A percentile compares a stretch with the other conserved stretches of the same genome.
Evolutionary conservation across 139 green algal species (phyloP).

Genomic region (Trebouxia sp.): DNA sequence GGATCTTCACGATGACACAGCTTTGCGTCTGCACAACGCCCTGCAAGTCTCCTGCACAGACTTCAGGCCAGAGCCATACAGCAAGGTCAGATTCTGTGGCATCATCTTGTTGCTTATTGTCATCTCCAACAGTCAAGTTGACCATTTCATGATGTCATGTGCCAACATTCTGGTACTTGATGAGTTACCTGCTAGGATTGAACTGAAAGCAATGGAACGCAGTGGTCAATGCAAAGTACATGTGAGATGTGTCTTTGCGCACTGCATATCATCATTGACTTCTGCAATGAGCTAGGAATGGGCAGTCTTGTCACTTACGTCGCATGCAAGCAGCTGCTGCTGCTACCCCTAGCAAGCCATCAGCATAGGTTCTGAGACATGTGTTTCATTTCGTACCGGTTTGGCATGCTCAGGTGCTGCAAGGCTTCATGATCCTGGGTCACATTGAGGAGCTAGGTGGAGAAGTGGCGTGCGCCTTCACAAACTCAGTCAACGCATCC

Average conservation of each 20-base stretch:
- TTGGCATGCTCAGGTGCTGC: constrained; percentile 33
- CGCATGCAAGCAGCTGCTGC: too few species aligned
- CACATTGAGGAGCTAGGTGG: constrained; percentile 21
- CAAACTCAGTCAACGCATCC: background rate
- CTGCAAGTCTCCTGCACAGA: constrained; percentile 39
- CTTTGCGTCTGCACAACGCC: constrained; percentile 29
- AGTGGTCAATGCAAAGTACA: too few species aligned
- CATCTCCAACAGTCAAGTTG: too few species aligned
- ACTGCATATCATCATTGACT: too few species aligned
- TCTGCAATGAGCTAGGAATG: too few species aligned
- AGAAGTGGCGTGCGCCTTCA: constrained; percentile 13
- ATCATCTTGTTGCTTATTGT: background rate
- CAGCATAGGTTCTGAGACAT: background rate
- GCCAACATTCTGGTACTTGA: too few species aligned
- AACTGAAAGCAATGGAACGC: too few species aligned
- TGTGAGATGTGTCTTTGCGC: too few species aligned
- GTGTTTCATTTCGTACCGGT: background rate
- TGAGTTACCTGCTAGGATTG: too few species aligned
- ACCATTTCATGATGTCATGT: too few species aligned
- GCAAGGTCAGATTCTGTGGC: constrained; percentile 22
- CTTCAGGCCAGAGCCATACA: constrained; percentile 40
- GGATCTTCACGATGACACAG: constrained; percentile 39
- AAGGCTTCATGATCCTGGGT: constrained; percentile 50
- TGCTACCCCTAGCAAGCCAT: too few species aligned
- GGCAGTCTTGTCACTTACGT: too few species aligned